These are phyloP conservation scores for Mortierella sp. DNA, from an alignment of 371 early-diverging fungal genomes.

Conservation along the genomic window DNA sequence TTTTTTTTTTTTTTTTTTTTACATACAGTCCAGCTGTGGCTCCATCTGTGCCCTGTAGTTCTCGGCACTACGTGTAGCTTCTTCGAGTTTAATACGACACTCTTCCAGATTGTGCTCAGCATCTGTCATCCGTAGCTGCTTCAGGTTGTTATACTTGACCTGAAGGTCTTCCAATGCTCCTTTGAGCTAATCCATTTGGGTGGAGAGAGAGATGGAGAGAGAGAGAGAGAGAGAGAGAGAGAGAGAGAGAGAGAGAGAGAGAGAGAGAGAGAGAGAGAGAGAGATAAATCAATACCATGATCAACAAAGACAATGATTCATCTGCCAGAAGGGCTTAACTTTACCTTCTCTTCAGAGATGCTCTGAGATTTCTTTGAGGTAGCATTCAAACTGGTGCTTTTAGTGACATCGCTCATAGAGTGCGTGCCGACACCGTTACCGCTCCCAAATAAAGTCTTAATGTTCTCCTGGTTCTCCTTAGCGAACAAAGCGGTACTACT, in stretches of 20 bases:
- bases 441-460: background rate
- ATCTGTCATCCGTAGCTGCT: constrained; percentile 38
- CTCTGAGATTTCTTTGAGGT: constrained; percentile 4
- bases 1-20: too few species aligned
- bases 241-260: background rate
- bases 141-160: constrained; percentile 29
- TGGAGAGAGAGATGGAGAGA: background rate
- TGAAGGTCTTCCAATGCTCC: constrained; percentile 31
- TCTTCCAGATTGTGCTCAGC: constrained; percentile 36
- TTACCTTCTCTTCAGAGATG: constrained; percentile 2
- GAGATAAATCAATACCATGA: background rate
- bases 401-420: background rate
- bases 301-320: constrained; percentile 18
- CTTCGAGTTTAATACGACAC: constrained; percentile 33
- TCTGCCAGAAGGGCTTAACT: constrained; percentile 8
- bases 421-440: too few species aligned
- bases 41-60: constrained; percentile 41
- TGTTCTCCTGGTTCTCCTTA: constrained; percentile 28
- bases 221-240: too few species aligned
- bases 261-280: background rate
- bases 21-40: constrained; percentile 42
- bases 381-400: background rate
- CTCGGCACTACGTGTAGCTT: constrained; percentile 28
- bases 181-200: background rate
- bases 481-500: background rate